Percentiles rank a stretch among this genome's conserved stretches.
These are phyloP conservation scores for Lachnellula subtilissima DNA, from an alignment of 2,329 filamentous ascomycete genomes.

Conservation along the genomic window DNA sequence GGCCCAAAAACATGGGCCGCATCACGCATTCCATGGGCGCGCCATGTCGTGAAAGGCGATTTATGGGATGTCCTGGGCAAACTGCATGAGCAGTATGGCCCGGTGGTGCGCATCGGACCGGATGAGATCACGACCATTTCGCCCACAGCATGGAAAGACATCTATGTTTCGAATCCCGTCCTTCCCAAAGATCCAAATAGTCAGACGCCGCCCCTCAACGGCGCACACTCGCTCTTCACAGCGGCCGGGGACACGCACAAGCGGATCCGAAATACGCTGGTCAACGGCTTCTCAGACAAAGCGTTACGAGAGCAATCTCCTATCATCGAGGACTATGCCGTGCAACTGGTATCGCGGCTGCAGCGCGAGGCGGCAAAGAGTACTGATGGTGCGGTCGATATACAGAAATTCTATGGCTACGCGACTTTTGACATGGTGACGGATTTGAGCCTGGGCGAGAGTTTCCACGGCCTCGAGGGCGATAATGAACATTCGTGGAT, in stretches of 20 bases:
- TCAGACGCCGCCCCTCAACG: neutral
- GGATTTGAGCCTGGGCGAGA: constrained; percentile 1
- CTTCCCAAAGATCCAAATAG: neutral
- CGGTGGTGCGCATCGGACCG: constrained; percentile 28
- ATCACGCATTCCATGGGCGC: constrained; percentile 9
- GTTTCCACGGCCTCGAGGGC: neutral
- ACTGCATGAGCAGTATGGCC: constrained; percentile 17
- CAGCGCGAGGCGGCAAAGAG: neutral
- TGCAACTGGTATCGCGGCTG: neutral
- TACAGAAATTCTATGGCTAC: constrained; percentile 1
- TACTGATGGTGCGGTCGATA: neutral
- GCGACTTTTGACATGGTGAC: constrained; percentile 1
- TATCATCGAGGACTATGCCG: constrained; percentile 1
- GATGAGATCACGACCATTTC: constrained; percentile 13
- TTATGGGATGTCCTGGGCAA: neutral
- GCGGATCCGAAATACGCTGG: neutral
- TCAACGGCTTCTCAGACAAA: constrained; percentile 4
- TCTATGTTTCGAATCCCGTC: neutral
- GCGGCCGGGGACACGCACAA: neutral
- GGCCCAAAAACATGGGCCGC: constrained; percentile 13
- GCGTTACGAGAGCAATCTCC: neutral
- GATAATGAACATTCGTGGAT: neutral
- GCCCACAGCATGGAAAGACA: neutral
- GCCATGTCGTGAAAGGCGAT: constrained; percentile 3
- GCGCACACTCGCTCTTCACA: constrained; percentile 4